Conservation (phyloP, 2,329 filamentous ascomycete species). For the Alternaria tenuissima region DNA sequence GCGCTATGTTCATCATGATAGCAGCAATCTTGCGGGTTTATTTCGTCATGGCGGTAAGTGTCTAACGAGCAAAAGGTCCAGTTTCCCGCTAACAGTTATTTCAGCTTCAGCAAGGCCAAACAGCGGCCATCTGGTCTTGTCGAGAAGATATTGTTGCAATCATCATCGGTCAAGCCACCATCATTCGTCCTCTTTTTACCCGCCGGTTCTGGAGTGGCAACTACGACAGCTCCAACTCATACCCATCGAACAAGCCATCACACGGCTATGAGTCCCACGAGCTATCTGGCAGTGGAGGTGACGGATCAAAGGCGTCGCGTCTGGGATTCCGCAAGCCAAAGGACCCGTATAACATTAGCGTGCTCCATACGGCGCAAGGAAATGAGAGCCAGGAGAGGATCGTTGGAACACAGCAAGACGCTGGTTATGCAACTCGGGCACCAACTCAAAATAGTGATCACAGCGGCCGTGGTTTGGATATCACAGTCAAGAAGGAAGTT, state of each 20-base stretch:
- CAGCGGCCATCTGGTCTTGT: slow-evolving; percentile 51
- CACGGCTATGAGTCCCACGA: slow-evolving; percentile 17
- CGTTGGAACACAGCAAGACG: slow-evolving; percentile 1
- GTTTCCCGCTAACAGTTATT: background rate
- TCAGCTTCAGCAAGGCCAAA: slow-evolving; percentile 22
- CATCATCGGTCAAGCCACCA: slow-evolving; percentile 50
- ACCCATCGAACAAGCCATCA: slow-evolving; percentile 13
- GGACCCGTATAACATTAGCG: slow-evolving; percentile 24
- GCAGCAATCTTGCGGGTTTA: slow-evolving; percentile 36
- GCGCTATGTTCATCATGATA: slow-evolving; percentile 48
- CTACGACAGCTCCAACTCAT: background rate
- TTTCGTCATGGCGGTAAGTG: slow-evolving; percentile 42
- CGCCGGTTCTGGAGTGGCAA: slow-evolving; percentile 19
- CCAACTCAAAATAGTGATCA: background rate
- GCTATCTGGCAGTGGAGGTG: background rate
- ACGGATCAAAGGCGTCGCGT: background rate
- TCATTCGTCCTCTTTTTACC: slow-evolving; percentile 42
- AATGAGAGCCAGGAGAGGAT: slow-evolving; percentile 30
- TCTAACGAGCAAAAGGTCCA: background rate
- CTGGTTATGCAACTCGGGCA: background rate
- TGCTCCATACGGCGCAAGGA: slow-evolving; percentile 11
- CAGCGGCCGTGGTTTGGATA: background rate
- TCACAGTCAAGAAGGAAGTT: slow-evolving; percentile 3
- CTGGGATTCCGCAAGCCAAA: slow-evolving; percentile 19
- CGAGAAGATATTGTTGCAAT: slow-evolving; percentile 53